Evolutionary conservation across 169 alveolate genomes (phyloP), one percentile per base, ranked within the genome.

Genomic region (Plasmodium vivax): DNA sequence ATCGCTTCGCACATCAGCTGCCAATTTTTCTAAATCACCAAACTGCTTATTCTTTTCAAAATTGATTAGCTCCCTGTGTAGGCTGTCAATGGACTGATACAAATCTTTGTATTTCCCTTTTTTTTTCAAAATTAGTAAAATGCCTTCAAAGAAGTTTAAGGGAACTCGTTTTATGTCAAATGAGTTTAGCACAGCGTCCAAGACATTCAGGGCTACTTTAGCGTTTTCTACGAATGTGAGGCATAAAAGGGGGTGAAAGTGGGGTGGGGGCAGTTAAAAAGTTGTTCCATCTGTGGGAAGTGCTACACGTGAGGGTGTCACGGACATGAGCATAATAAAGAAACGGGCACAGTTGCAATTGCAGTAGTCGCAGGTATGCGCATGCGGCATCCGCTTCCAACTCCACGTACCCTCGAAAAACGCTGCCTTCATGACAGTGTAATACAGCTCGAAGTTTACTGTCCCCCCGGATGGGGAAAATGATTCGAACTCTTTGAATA

Each of bases 101-200:
- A 88, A 58, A 80, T 79, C 84, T 41, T 88, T 88, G 83, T 23
- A 32, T 56, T 62, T 80, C 41, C 83, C 83, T 23, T 51, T 88
- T 73, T 80, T 88, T 68, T 88, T 88, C 38, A 88, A 73, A 80
- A 88, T 79, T 77, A 88, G 41, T 68, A 88, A 51, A 58, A 88
- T 80, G 36, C 94, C 80, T 80, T 88, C 94, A 62, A 88, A 88
- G 54, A 88, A 88, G 82, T 88, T 88, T 74, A 88, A 88, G n/a
- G 94, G 94, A 88, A 88, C 51, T 12, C 34, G 45, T 34, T 58
- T 88, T 58, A 88, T 30, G 84, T 88, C 75, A 88, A 88, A 74
- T 68, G 51, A 56, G n/a, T 80, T 80, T 34, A 88, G 27, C 80
- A 88, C 94, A 16, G 30, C 82, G 51, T 41, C 68, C 83, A 88